Percentiles rank a stretch among this genome's conserved stretches.
Evolutionary conservation across 495 filamentous ascomycete species (phyloP).

Genomic region (Penicillium ucsense): DNA sequence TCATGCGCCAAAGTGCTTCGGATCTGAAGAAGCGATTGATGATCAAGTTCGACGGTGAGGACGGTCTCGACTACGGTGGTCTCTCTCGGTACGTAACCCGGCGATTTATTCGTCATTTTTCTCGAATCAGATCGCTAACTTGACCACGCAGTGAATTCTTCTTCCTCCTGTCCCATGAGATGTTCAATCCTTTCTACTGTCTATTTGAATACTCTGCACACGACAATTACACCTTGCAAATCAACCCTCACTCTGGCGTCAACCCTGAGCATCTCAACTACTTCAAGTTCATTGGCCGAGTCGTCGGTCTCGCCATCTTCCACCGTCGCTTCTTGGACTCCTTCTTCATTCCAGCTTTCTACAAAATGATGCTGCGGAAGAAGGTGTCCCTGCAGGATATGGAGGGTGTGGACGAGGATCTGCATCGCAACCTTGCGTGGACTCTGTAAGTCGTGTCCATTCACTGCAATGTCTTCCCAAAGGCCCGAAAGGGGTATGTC

Average conservation of each 20-base stretch:
- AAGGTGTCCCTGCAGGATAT: conserved; percentile 87
- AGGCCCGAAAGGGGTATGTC: too few species aligned
- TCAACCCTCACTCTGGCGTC: conserved; percentile 98
- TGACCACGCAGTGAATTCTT: conserved; percentile 75
- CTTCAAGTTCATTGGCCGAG: conserved; percentile 99
- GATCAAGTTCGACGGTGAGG: conserved; percentile 99
- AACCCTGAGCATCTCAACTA: conserved; percentile 99
- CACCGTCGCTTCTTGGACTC: conserved; percentile 95
- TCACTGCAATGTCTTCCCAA: too few species aligned
- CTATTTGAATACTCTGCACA: conserved; percentile 99
- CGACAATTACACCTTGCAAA: conserved; percentile 99
- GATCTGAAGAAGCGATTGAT: conserved; percentile 97
- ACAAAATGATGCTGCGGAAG: conserved; percentile 99
- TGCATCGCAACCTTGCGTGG: conserved; percentile 92
- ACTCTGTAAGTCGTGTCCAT: conserved; percentile 52
- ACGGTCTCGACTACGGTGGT: conserved; percentile 96
- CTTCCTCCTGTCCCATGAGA: conserved; percentile 99
- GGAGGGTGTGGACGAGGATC: conserved; percentile 97
- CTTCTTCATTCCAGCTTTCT: conserved; percentile 98
- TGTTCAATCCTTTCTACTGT: conserved; percentile 99
- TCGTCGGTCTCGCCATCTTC: conserved; percentile 97
- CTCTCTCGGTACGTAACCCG: conserved; percentile 57
- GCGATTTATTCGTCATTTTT: not conserved
- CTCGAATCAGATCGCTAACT: conserved; percentile 15
- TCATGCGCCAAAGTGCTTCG: conserved; percentile 91